Evolutionary conservation across 2,329 filamentous ascomycete species (phyloP).

Genomic region (Penicillium sp.): DNA sequence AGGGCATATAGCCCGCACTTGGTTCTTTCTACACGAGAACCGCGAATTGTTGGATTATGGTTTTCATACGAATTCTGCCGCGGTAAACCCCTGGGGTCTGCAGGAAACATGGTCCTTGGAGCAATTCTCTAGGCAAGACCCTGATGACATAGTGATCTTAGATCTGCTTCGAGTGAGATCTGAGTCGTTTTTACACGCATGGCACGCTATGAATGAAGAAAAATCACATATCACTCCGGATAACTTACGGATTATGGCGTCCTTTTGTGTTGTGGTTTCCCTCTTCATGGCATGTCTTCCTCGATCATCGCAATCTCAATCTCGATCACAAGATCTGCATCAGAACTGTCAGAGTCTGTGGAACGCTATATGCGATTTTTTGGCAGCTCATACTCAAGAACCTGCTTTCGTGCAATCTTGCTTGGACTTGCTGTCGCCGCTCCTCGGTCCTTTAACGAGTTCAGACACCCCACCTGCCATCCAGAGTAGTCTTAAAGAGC

Average conservation of each 20-base stretch:
- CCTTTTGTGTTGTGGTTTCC: constrained; percentile 48
- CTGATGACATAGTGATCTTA: constrained; percentile 41
- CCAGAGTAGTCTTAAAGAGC: constrained; percentile 25
- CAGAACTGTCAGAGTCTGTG: constrained; percentile 34
- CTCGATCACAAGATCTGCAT: constrained; percentile 31
- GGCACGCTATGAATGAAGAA: constrained; percentile 44
- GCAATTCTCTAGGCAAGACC: constrained; percentile 30
- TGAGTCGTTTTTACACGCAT: constrained; percentile 47
- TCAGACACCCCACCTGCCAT: constrained; percentile 20
- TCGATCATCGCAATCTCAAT: constrained; percentile 28
- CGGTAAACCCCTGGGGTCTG: constrained; percentile 28
- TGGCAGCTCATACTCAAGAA: constrained; percentile 31
- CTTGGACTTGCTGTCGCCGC: constrained; percentile 36
- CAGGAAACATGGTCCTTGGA: constrained; percentile 25
- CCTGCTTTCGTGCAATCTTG: constrained; percentile 31
- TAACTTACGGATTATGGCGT: constrained; percentile 51
- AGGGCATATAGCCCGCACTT: constrained; percentile 38
- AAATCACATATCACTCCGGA: constrained; percentile 51
- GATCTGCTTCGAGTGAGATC: constrained; percentile 50
- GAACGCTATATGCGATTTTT: constrained; percentile 36
- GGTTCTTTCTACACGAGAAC: constrained; percentile 43
- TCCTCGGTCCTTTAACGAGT: constrained; percentile 29
- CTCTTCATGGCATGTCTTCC: constrained; percentile 40
- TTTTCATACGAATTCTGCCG: constrained; percentile 39
- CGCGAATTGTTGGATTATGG: constrained; percentile 51